Evolutionary conservation across 345 rosid genomes (phyloP), one percentile per base, ranked within the genome.

Genomic region (Eucalyptus leucophloia): DNA sequence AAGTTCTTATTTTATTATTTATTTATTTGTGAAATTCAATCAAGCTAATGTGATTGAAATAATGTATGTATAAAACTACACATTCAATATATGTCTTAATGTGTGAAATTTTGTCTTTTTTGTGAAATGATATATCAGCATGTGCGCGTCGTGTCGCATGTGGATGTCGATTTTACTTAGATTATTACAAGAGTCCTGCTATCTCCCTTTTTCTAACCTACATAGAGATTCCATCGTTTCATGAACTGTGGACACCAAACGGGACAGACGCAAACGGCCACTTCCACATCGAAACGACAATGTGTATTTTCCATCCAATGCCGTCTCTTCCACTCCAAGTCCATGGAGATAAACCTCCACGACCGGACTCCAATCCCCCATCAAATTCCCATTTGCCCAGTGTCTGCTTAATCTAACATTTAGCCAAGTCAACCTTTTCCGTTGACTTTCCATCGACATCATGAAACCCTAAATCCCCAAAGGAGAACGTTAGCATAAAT

Each of bases 111-210:
- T 1, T 53, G 0, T 53, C 8, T 10, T 53, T 53, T 19, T 53
- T 53, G 58, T 2, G 5, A 53, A 53, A 53, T 19, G 2, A 53
- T 1, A 53, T 53, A 0, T 53, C 10, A 0, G 0, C 0, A 0
- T 19, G 5, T 53, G n/a, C 0, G 10, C 19, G 1, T 19, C 0
- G 10, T 53, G 9, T 53, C 4, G 2, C 4, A 7, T 53, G 24
- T 53, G 0, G 1, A 11, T 19, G 2, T 53, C 0, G 0, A 0
- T 53, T 53, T 0, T 53, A 19, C 58, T 19, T 53, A 53, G 4
- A 0, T 53, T 53, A 53, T 34, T 72, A 37, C 26, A 5, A 18
- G 26, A 67, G 42, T 3, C 0, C n/a, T 16, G 2, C 4, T 18
- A 12, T 9, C 42, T 32, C 19, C 23, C 37, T 4, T 69, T 32